Evolutionary conservation across 352 stramenopile genomes (phyloP), one percentile per base, ranked within the genome.

Genomic region (Phytophthora constricta): DNA sequence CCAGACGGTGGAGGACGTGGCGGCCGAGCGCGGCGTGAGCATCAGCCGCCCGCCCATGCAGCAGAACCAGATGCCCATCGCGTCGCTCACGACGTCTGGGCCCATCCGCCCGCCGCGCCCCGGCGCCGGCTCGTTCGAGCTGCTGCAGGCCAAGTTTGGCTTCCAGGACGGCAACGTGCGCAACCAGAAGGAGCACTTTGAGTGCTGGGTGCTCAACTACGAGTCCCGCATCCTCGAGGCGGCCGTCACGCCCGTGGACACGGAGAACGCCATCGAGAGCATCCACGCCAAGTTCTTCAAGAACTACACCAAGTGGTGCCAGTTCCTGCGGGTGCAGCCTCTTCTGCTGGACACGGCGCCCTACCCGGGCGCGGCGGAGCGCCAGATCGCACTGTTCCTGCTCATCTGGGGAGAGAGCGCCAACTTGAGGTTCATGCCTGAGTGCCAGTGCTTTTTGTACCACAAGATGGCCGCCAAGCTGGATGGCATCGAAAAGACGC

Each of bases 301-400:
- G 16, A 98, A 98, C 74, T 97, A 98, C 70, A 60, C 62, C 65
- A 96, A 97, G 67, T 99, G 98, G 98, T 99, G 97, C 75, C 64
- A 86, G 48, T 97, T 96, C 59, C 79, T 99, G 53, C 85, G 86
- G 27, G 90, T 95, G 4, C 73, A 84, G 49, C 97, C 97, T 10
- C 80, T 91, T 45, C 91, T 98, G 63, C 69, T 87, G 25, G 80
- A 87, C 16, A 66, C 52, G 14, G 62, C 72, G 20, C 41, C 66
- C 19, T 76, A 73, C 22, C 48, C 69, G 0, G 75, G 67, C 7
- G 62, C 66, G 8, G 80, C 77, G 0, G 83, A 91, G 68, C 67
- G 71, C 0, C 84, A 96, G 62, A 45, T 93, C 41, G 89, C 89
- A 49, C 79, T 96, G 9, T 96, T 93, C 62, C 51, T 96, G 56